A percentile compares a stretch with the other conserved stretches of the same genome.
These are phyloP conservation scores for Hypoxylon rubiginosum DNA, from an alignment of 2,329 filamentous ascomycete genomes.

Conservation along the genomic window DNA sequence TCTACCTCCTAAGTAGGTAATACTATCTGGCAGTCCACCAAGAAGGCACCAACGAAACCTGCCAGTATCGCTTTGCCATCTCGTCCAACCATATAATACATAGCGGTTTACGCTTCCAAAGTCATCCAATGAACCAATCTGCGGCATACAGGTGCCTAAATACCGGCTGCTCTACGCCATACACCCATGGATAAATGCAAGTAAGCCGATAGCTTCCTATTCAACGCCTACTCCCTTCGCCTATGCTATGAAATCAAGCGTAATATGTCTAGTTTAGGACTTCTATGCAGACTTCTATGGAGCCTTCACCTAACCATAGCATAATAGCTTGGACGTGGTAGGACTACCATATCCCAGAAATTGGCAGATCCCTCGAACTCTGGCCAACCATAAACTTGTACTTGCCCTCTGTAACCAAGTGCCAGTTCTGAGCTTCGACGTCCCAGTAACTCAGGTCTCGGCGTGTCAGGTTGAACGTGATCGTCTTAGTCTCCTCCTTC, in stretches of 20 bases:
- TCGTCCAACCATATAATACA: too few relatives aligned
- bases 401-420: conserved; percentile 64
- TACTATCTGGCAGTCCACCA: too few relatives aligned
- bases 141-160: background rate
- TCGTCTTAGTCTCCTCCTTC: conserved; percentile 64
- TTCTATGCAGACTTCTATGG: background rate
- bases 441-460: conserved; percentile 83
- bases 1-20: too few relatives aligned
- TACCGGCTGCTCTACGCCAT: background rate
- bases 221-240: conserved; percentile 9
- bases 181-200: background rate
- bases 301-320: background rate
- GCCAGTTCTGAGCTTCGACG: conserved; percentile 76
- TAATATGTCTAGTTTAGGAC: background rate
- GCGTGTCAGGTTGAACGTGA: conserved; percentile 72
- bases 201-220: background rate
- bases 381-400: conserved; percentile 58
- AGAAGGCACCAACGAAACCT: too few relatives aligned
- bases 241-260: background rate
- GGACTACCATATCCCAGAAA: conserved; percentile 43
- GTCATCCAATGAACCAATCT: background rate
- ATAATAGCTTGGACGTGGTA: background rate
- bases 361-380: conserved; percentile 50
- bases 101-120: too few relatives aligned
- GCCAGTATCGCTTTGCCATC: too few relatives aligned